Evolutionary conservation across 2,329 filamentous ascomycete genomes (phyloP).

Genomic region (Ophiostoma tasmaniense): DNA sequence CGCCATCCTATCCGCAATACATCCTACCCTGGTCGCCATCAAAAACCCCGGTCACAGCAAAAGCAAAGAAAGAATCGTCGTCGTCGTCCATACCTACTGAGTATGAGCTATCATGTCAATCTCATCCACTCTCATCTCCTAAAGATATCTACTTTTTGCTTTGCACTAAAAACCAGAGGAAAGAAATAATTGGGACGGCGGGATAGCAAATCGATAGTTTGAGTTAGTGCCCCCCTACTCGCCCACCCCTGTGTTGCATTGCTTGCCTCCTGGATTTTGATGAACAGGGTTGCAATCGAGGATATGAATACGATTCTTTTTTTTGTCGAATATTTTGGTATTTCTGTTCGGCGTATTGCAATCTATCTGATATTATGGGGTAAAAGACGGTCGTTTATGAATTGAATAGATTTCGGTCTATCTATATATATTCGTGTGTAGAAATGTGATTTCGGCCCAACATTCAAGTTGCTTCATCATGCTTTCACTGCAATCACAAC

Average conservation of each 20-base stretch:
- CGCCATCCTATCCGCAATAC: not conserved
- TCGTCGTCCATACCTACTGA: not conserved
- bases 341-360: no score
- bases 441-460: no score
- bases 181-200: not conserved
- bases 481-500: no score
- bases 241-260: not conserved
- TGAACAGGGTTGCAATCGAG: not conserved
- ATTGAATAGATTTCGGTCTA: no score
- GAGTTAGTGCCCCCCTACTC: constrained; percentile 2
- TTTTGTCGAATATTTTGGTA: not conserved
- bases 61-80: not conserved
- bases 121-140: not conserved
- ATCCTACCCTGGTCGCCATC: not conserved
- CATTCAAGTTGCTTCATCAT: no score
- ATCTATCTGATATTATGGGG: no score
- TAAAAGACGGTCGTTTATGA: no score
- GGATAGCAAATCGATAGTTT: constrained; percentile 2
- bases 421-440: no score
- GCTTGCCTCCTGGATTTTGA: constrained; percentile 1
- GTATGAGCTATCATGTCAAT: not conserved
- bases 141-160: not conserved
- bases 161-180: not conserved
- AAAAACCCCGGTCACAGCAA: not conserved
- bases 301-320: not conserved